Base-by-base conservation (phyloP, 179 eudicot genomes). In the Carnegiea gigantea region DNA sequence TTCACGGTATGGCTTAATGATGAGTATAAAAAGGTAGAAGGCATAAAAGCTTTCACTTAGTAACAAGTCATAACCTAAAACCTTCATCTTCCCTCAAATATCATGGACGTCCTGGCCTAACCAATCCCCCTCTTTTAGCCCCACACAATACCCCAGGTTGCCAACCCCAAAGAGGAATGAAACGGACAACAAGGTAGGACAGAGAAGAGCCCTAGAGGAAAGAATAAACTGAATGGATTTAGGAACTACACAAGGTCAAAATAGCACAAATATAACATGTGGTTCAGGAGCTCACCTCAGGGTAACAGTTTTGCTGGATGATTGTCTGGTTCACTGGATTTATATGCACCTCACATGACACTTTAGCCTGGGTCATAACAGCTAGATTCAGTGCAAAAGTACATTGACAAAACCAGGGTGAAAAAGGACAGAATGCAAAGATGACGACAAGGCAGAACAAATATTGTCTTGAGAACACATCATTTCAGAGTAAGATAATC, bases 311-410 rank as follows among this genome's bases (percentile, higher is more conserved):
- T 83, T 88, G 89, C 79, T 54, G 92, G 57, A 83, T 78, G 70
- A 90, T 77, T 70, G 87, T 88, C 86, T 90, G 91, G 53, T 84
- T 79, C 38, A 36, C 77, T 33, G 90, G 86, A 83, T 86, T 87
- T 80, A 86, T 85, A 24, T 79, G 76, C 13, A 90, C 88, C 84
- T 90, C 92, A 77, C 91, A 88, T n/a, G 89, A 85, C 64, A 90
- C 78, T 81, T 77, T 88, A 75, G 82, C 86, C 92, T 90, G 91
- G 36, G 24, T 80, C 24, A 67, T 9, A 54, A 68, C 1, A 40
- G 20, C 73, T 18, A 8, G 43, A 23, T 7, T 46, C 67, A 78
- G 67, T 24, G 13, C 2, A 28, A 8, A 48, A 79, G 23, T 46
- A 82, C 36, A 44, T 14, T 10, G 26, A 70, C 36, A 68, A 49